Evolutionary conservation across 2,329 filamentous ascomycete genomes (phyloP).

Genomic region (Aspergillus persii): DNA sequence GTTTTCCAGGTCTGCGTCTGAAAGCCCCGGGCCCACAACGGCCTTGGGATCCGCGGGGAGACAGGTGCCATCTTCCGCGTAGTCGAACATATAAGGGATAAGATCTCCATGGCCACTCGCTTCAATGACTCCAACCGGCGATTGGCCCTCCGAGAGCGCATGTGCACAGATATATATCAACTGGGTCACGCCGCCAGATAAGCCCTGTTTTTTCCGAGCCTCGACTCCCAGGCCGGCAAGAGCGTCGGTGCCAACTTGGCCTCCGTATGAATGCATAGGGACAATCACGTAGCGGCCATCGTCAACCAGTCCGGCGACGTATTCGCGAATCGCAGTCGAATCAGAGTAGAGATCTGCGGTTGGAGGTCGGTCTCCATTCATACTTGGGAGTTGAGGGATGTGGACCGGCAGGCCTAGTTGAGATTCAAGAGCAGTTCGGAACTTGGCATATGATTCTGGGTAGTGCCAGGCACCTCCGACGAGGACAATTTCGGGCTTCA

Average conservation of each 20-base stretch:
- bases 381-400: neutral
- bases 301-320: neutral
- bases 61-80: too few species aligned
- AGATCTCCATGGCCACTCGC: too few species aligned
- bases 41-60: too few species aligned
- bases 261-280: conserved; percentile 13
- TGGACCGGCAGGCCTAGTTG: conserved; percentile 6
- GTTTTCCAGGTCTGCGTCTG: too few species aligned
- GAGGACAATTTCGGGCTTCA: conserved; percentile 5
- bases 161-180: too few species aligned
- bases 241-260: conserved; percentile 10
- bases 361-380: conserved; percentile 9
- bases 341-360: conserved; percentile 8
- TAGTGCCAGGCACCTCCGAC: conserved; percentile 8
- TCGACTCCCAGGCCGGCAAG: neutral
- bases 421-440: neutral
- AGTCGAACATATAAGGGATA: too few species aligned
- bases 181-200: neutral
- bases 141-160: too few species aligned
- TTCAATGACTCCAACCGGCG: too few species aligned
- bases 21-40: too few species aligned
- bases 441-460: conserved; percentile 1
- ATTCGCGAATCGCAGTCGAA: neutral
- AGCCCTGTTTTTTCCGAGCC: neutral
- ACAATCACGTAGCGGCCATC: conserved; percentile 4